A percentile compares a stretch with the other conserved stretches of the same genome.
Conservation (phyloP, 176 grass and related monocot genomes). For the Pontederia paniculata region DNA sequence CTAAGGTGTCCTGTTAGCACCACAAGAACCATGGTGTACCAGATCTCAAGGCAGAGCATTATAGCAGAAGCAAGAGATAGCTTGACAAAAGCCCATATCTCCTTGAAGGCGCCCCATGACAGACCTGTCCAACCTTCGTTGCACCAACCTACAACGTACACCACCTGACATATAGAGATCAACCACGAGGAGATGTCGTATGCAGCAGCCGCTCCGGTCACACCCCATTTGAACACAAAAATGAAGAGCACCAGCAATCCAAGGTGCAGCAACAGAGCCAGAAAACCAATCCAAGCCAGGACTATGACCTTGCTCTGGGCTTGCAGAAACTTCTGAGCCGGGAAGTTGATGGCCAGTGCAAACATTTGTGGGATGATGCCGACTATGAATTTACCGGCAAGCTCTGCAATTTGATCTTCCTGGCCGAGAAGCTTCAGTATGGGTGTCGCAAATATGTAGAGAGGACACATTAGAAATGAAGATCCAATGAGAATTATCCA, state of each 20-base stretch:
- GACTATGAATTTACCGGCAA: constrained; percentile 29
- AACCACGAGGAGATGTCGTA: constrained; percentile 30
- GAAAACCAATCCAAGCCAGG: constrained; percentile 36
- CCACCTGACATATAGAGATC: constrained; percentile 27
- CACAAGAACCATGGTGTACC: constrained; percentile 37
- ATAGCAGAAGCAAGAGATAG: constrained; percentile 48
- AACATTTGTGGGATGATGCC: constrained; percentile 33
- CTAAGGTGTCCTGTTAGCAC: constrained; percentile 39
- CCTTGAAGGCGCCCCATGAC: constrained; percentile 26
- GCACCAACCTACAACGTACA: constrained; percentile 41
- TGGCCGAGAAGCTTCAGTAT: constrained; percentile 33
- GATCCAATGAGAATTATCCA: constrained; percentile 41
- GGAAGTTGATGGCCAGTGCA: constrained; percentile 50
- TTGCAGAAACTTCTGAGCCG: constrained; percentile 48
- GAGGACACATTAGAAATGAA: constrained; percentile 20
- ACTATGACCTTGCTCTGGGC: constrained; percentile 48
- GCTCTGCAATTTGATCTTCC: constrained; percentile 29
- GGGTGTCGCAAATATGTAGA: constrained; percentile 35
- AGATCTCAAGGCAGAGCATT: constrained; percentile 62
- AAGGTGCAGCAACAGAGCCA: not conserved
- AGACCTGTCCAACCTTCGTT: constrained; percentile 40
- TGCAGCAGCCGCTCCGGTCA: constrained; percentile 13
- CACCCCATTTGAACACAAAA: constrained; percentile 27
- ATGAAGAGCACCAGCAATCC: constrained; percentile 24
- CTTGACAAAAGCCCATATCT: constrained; percentile 27